A percentile compares a stretch with the other conserved stretches of the same genome.
phyloP scores from a whole-genome alignment of 2,329 filamentous ascomycete genomes.

The Alternaria brassicicola region DNA sequence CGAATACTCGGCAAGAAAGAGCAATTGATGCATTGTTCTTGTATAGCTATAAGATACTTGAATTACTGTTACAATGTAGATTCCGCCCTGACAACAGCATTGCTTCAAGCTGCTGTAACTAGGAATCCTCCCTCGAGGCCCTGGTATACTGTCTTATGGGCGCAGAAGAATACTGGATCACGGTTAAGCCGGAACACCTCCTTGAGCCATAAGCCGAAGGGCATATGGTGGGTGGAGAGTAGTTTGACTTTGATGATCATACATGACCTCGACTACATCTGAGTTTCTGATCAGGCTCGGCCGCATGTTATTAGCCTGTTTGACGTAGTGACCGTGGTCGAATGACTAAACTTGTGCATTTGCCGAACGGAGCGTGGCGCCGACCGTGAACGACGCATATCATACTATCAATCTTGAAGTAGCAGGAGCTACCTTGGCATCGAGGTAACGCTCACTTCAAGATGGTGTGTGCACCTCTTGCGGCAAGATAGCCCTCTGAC shows the following conservation, averaged over 20 bases:
- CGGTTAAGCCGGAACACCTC: constrained; percentile 99
- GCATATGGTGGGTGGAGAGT: constrained; percentile 79
- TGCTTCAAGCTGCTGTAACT: constrained; percentile 62
- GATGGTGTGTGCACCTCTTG: constrained; percentile 89
- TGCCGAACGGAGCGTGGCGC: neutral
- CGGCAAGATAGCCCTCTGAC: constrained; percentile 86
- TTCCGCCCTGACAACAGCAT: constrained; percentile 61
- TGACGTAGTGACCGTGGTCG: neutral
- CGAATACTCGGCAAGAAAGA: neutral
- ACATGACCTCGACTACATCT: constrained; percentile 58
- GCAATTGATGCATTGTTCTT: constrained; percentile 21
- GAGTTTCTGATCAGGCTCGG: neutral
- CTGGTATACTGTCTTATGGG: constrained; percentile 82
- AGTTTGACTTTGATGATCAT: constrained; percentile 94
- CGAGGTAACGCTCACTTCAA: constrained; percentile 68
- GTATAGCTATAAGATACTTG: constrained; percentile 2
- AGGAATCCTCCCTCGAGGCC: constrained; percentile 67
- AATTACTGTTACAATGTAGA: constrained; percentile 17
- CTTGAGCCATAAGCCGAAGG: constrained; percentile 83
- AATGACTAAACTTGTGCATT: neutral
- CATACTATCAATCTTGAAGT: neutral
- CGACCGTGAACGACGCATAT: neutral
- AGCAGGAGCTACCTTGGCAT: neutral
- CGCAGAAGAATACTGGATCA: constrained; percentile 76
- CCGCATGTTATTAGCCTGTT: neutral